Evolutionary conservation across 129 eudicot species (phyloP), one percentile per base, ranked within the genome.

Genomic region (Calendula officinalis): DNA sequence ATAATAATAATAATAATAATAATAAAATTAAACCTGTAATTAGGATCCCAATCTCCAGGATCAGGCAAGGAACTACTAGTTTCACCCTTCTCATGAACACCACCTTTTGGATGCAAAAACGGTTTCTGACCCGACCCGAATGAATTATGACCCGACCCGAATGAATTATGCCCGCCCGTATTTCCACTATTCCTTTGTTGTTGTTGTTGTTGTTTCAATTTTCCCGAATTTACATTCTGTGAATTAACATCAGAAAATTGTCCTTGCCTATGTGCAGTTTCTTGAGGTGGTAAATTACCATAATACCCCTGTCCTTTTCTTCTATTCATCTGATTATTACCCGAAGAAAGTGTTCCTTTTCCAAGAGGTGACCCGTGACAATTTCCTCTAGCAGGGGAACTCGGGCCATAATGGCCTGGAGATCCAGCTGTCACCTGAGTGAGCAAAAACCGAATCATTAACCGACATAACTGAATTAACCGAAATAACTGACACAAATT

Each of bases 41-140:
- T 86, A 62, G 99, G 99, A 83, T 94, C 99, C 99, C 97, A 94
- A 42, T 94, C 97, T 55, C 84, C 97, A 36, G 95, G 99, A 76
- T 89, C 95, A 66, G 97, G 99, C 73, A 89, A 66, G 35, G 91
- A 82, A 53, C 67, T 75, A 44, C 84, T 76, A 55, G 80, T 66
- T 73, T 89, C 99, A 8, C 74, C 74, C 68, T 83, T 85, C 30
- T 87, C 94, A 66, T 80, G 69, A 58, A 72, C 54, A 43, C 50
- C 53, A 67, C 81, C 80, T 62, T 80, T 77, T 35, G 77, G 67
- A 78, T 77, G 85, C 38, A 76, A 71, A 49, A 72, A 56, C 44
- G 75, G 88, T 69, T 44, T 62, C 39, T 22, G 30, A 22, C 56
- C 66, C 15, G 80, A 52, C 55, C 88, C 82, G 75, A 59, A 75